A percentile compares a stretch with the other conserved stretches of the same genome.
Conservation (phyloP, 2,329 filamentous ascomycete species). For the Sclerotiophoma versabilis region DNA sequence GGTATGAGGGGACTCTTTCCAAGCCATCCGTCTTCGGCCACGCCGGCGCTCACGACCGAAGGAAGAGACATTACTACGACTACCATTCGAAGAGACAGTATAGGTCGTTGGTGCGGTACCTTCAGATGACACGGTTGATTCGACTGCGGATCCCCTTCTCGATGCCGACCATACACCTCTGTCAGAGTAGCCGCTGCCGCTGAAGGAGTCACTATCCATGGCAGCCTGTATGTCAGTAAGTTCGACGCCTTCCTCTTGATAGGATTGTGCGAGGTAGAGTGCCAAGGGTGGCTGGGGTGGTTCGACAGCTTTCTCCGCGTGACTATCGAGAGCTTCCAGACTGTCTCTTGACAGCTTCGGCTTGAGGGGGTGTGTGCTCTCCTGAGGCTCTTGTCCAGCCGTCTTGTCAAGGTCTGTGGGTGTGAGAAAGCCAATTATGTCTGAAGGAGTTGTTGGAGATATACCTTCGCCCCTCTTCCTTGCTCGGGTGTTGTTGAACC, state of each 20-base stretch:
- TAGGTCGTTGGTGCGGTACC: conserved; percentile 43
- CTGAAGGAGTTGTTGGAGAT: background rate
- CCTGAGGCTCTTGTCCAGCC: conserved; percentile 7
- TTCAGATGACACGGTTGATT: conserved; percentile 42
- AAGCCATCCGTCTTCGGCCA: conserved; percentile 45
- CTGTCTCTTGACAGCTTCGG: conserved; percentile 41
- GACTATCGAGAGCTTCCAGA: conserved; percentile 38
- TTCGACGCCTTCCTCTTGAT: conserved; percentile 42
- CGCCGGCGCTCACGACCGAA: conserved; percentile 45
- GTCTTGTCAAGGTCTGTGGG: conserved; percentile 14
- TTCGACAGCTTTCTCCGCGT: conserved; percentile 24
- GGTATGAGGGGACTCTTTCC: conserved; percentile 42
- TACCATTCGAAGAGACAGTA: conserved; percentile 41
- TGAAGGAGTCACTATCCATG: conserved; percentile 32
- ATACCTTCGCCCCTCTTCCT: conserved; percentile 41
- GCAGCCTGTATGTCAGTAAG: conserved; percentile 41
- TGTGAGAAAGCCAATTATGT: conserved; percentile 8
- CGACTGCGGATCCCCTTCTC: conserved; percentile 38
- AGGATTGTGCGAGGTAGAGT: conserved; percentile 45
- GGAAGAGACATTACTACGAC: conserved; percentile 44
- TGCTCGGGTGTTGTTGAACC: conserved; percentile 47
- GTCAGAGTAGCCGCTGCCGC: conserved; percentile 28
- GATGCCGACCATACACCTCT: conserved; percentile 36
- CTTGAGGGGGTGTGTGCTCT: conserved; percentile 20
- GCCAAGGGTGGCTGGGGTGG: conserved; percentile 43